phyloP scores from a whole-genome alignment of 169 alveolate genomes.

The Cryptosporidium sp. region DNA sequence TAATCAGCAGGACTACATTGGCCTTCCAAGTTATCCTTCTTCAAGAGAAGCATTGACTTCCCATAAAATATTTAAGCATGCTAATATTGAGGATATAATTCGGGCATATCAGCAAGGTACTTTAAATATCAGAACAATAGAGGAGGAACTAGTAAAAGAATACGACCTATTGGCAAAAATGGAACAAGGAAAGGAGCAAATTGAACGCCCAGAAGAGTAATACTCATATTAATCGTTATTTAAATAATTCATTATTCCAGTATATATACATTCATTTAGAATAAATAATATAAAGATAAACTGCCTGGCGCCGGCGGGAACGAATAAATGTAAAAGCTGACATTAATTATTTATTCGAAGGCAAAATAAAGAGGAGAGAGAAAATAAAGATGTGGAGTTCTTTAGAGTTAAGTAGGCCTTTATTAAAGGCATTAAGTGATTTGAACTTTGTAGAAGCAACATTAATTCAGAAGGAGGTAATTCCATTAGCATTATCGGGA shows the following conservation, averaged over 20 bases:
- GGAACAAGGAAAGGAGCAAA: slow-evolving; percentile 6
- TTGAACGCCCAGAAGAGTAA: neutral
- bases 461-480: slow-evolving; percentile 87
- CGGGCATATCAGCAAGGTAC: slow-evolving; percentile 75
- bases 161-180: slow-evolving; percentile 1
- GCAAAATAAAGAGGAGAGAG: neutral
- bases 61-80: slow-evolving; percentile 54
- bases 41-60: slow-evolving; percentile 72
- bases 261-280: too few species aligned
- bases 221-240: neutral
- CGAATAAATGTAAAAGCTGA: neutral
- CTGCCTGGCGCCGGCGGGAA: slow-evolving; percentile 37
- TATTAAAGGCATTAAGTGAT: slow-evolving; percentile 83
- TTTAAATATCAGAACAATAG: slow-evolving; percentile 26
- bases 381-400: slow-evolving; percentile 62
- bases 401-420: slow-evolving; percentile 55
- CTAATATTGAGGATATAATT: slow-evolving; percentile 55
- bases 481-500: slow-evolving; percentile 90
- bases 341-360: neutral
- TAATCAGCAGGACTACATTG: slow-evolving; percentile 56
- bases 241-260: too few species aligned
- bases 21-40: slow-evolving; percentile 73
- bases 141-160: slow-evolving; percentile 32
- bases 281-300: neutral
- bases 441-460: slow-evolving; percentile 87